Percentiles rank a stretch among this genome's conserved stretches.
phyloP scores from a whole-genome alignment of 2,329 filamentous ascomycete genomes.

The Claviceps monticola region DNA sequence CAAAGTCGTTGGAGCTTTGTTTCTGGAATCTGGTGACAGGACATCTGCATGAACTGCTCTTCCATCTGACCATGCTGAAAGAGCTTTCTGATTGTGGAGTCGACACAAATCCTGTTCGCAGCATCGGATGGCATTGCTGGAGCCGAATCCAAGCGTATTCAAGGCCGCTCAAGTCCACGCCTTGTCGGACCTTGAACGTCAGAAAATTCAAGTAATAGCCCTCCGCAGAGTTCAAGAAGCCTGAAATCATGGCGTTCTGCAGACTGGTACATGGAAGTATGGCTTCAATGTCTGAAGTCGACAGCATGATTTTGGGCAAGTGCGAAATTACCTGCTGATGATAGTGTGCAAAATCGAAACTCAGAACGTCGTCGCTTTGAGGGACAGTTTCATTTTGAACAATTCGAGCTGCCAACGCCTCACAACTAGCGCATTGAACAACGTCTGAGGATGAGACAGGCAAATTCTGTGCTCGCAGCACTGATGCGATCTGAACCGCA shows the following conservation, averaged over 20 bases:
- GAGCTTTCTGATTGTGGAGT: constrained; percentile 44
- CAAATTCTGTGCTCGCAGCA: constrained; percentile 46
- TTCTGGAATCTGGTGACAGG: constrained; percentile 7
- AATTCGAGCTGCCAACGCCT: constrained; percentile 21
- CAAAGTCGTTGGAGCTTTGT: neutral
- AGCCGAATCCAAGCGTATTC: constrained; percentile 45
- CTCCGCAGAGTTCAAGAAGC: constrained; percentile 55
- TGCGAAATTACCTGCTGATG: constrained; percentile 16
- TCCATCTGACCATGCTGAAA: constrained; percentile 64
- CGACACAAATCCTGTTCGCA: constrained; percentile 60
- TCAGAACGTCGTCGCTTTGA: neutral
- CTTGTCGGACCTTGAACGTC: constrained; percentile 33
- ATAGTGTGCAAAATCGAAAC: constrained; percentile 28
- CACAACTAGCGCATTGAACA: constrained; percentile 44
- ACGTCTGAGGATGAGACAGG: constrained; percentile 57
- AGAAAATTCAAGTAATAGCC: constrained; percentile 64
- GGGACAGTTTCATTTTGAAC: constrained; percentile 5
- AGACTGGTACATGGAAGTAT: constrained; percentile 67
- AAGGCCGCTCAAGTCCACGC: constrained; percentile 27
- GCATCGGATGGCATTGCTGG: constrained; percentile 47
- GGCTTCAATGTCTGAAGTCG: constrained; percentile 31
- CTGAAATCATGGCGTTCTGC: constrained; percentile 66
- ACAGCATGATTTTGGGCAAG: constrained; percentile 11
- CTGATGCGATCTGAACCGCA: constrained; percentile 60
- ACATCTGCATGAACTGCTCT: neutral